phyloP scores from a whole-genome alignment of 1,284 basidiomycete genomes.

The Leccinum holopus region DNA sequence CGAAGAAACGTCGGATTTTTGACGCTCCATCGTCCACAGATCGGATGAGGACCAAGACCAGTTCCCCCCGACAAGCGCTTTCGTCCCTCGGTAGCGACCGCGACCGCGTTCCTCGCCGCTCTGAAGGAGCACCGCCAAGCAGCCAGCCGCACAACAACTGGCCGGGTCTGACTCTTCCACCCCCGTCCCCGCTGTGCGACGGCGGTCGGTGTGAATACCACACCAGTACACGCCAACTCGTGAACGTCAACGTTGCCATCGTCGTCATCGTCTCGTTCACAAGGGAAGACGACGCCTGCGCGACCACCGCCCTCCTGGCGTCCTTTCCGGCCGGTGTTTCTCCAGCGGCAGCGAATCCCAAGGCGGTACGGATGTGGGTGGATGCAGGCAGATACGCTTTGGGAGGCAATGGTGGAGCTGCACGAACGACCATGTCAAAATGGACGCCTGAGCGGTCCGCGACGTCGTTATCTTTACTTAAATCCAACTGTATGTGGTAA shows the following conservation, averaged over 20 bases:
- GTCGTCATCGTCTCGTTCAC: conserved; percentile 12
- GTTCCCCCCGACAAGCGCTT: conserved; percentile 16
- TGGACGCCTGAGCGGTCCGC: not conserved
- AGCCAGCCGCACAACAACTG: not conserved
- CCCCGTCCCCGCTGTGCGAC: conserved; percentile 15
- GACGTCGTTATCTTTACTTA: too few relatives aligned
- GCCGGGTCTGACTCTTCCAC: conserved; percentile 25
- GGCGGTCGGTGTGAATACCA: not conserved
- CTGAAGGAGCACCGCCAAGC: conserved; percentile 15
- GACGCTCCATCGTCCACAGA: not conserved
- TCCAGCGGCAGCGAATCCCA: conserved; percentile 35
- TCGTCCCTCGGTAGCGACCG: not conserved
- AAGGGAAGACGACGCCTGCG: conserved; percentile 8
- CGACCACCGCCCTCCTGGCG: conserved; percentile 4
- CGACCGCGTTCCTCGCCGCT: conserved; percentile 23
- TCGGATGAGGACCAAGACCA: conserved; percentile 9
- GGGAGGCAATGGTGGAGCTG: not conserved
- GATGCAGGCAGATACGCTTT: conserved; percentile 7
- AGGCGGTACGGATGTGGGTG: conserved; percentile 29
- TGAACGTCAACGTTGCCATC: conserved; percentile 4
- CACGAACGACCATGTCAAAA: not conserved
- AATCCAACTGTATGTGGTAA: too few relatives aligned
- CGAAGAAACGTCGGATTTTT: conserved; percentile 28
- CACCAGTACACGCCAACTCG: not conserved
- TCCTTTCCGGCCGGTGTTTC: conserved; percentile 30